Conservation (phyloP, 176 grass and related monocot species). For the Carex cristatella region DNA sequence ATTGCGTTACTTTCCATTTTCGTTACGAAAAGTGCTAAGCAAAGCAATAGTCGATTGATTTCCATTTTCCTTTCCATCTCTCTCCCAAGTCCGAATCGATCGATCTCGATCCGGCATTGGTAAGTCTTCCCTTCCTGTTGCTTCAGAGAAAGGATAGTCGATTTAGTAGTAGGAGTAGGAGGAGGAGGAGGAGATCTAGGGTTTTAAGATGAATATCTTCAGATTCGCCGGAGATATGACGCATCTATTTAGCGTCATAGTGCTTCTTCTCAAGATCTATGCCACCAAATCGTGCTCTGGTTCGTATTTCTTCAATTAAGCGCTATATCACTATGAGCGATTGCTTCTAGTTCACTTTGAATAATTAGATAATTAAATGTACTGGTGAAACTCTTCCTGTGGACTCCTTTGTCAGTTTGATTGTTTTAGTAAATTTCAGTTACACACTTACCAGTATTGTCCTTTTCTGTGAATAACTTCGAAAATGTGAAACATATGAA, state of each 20-base stretch:
- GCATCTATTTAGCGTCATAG: conserved; percentile 89
- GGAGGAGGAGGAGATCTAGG: conserved; percentile 3
- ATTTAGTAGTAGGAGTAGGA: background rate
- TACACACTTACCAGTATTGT: background rate
- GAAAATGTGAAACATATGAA: background rate
- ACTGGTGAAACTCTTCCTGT: background rate
- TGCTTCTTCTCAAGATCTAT: conserved; percentile 99
- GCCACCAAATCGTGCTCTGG: conserved; percentile 95
- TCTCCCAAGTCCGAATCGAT: conserved; percentile 16
- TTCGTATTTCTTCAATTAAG: conserved; percentile 1
- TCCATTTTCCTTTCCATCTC: conserved; percentile 7
- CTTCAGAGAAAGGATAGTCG: background rate
- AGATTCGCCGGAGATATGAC: conserved; percentile 91
- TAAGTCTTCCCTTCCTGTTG: background rate
- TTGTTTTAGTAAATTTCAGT: background rate
- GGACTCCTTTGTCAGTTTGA: background rate
- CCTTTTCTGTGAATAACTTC: background rate
- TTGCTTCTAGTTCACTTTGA: background rate
- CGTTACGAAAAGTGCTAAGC: background rate
- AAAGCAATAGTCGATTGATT: background rate
- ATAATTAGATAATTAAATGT: background rate
- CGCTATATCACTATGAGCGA: background rate
- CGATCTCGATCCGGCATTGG: conserved; percentile 26
- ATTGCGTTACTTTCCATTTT: conserved; percentile 3
- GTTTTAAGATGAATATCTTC: conserved; percentile 75